Evolutionary conservation across 352 stramenopile genomes (phyloP).

Genomic region (Phytopythium litorale): DNA sequence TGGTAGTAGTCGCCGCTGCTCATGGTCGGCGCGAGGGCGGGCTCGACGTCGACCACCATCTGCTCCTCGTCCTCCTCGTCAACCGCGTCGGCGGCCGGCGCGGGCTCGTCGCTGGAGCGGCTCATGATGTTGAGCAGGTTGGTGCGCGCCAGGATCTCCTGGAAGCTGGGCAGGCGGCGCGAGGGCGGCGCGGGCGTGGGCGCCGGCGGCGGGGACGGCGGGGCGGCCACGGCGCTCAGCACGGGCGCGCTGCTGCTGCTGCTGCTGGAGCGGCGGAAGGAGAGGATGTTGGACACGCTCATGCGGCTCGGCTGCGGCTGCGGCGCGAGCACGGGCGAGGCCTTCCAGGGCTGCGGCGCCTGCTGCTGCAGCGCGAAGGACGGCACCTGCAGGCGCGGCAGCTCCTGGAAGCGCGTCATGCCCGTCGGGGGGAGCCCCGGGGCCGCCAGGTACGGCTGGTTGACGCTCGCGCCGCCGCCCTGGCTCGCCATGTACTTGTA

Average conservation of each 20-base stretch:
- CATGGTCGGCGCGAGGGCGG: conserved; percentile 1
- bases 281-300: conserved; percentile 55
- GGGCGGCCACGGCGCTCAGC: conserved; percentile 8
- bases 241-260: conserved; percentile 11
- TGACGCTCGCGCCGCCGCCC: conserved; percentile 13
- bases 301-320: conserved; percentile 26
- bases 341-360: conserved; percentile 51
- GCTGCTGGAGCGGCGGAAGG: conserved; percentile 8
- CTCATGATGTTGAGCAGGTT: conserved; percentile 63
- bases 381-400: conserved; percentile 62
- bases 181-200: conserved; percentile 15
- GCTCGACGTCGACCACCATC: conserved; percentile 4
- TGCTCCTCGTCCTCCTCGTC: conserved; percentile 6
- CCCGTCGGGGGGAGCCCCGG: conserved; percentile 8
- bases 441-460: conserved; percentile 21
- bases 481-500: conserved; percentile 35
- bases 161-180: conserved; percentile 58
- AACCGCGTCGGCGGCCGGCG: conserved; percentile 12
- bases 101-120: conserved; percentile 22
- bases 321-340: conserved; percentile 18
- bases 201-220: conserved; percentile 19
- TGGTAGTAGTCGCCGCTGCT: conserved; percentile 11
- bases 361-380: conserved; percentile 52
- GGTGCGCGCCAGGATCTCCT: conserved; percentile 58
- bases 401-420: conserved; percentile 45